Evolutionary conservation across 306 rosid genomes (phyloP).

Genomic region (Acmispon strigosus): DNA sequence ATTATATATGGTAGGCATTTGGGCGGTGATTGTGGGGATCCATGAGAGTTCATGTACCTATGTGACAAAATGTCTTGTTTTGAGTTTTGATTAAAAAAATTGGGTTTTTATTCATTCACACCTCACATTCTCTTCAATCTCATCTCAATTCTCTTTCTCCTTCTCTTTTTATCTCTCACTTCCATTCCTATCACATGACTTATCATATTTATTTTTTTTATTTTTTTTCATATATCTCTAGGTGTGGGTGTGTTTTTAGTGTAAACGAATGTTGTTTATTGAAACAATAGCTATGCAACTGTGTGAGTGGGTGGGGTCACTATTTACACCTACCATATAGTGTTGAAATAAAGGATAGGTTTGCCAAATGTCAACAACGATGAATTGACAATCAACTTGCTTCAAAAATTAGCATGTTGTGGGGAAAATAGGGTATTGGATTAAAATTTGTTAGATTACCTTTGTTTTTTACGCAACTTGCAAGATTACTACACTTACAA

Average conservation of each 20-base stretch:
- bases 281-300: not conserved
- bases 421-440: not conserved
- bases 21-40: too few species aligned
- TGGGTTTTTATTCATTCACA: too few species aligned
- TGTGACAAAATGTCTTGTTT: slow-evolving; percentile 20
- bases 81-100: slow-evolving; percentile 34
- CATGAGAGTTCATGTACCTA: not conserved
- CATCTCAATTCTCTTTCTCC: too few species aligned
- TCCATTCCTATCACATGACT: too few species aligned
- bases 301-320: slow-evolving; percentile 34
- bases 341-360: slow-evolving; percentile 22
- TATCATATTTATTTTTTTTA: too few species aligned
- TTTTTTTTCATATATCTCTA: too few species aligned
- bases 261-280: too few species aligned
- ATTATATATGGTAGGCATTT: too few species aligned
- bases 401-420: not conserved
- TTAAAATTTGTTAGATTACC: not conserved
- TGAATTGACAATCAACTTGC: not conserved
- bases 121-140: too few species aligned
- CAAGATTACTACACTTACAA: not conserved
- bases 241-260: too few species aligned
- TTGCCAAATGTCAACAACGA: slow-evolving; percentile 9
- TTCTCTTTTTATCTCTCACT: too few species aligned
- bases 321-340: slow-evolving; percentile 25
- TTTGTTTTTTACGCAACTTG: not conserved